These are phyloP conservation scores for Ramaria sp. DNA, from an alignment of 768 basidiomycete species.

Conservation along the genomic window DNA sequence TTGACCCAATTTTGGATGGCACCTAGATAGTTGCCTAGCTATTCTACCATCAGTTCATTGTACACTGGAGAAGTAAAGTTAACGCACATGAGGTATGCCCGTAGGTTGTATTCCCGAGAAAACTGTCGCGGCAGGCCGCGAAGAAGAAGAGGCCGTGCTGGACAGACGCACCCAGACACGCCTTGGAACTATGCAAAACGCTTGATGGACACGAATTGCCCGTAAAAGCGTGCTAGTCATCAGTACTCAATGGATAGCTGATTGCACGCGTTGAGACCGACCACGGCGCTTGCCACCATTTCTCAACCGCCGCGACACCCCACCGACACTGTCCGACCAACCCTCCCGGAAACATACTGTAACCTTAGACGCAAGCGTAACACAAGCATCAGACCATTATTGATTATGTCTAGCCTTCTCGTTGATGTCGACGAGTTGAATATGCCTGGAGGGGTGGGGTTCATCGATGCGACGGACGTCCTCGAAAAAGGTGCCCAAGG, in stretches of 20 bases:
- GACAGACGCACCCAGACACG: neutral
- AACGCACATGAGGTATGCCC: slow-evolving; percentile 74
- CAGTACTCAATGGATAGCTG: neutral
- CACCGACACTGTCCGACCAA: neutral
- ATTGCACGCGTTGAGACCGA: no score
- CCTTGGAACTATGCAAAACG: neutral
- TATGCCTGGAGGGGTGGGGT: slow-evolving; percentile 49
- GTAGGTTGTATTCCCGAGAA: slow-evolving; percentile 95
- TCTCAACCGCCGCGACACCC: neutral
- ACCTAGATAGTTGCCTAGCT: slow-evolving; percentile 93
- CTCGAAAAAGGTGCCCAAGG: slow-evolving; percentile 55
- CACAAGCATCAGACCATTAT: neutral
- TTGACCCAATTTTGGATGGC: slow-evolving; percentile 84
- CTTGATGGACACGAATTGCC: neutral
- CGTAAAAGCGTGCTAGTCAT: neutral
- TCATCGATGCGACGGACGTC: slow-evolving; percentile 50
- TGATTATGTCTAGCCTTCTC: neutral
- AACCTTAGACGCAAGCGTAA: neutral
- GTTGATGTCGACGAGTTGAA: slow-evolving; percentile 3
- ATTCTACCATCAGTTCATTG: slow-evolving; percentile 2
- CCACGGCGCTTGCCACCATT: neutral
- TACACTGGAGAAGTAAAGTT: neutral
- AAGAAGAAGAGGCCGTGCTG: neutral
- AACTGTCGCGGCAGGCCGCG: slow-evolving; percentile 24
- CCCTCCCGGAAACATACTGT: neutral